Base-by-base conservation (phyloP, 2,329 filamentous ascomycete species). In the Aspergillus sp. region DNA sequence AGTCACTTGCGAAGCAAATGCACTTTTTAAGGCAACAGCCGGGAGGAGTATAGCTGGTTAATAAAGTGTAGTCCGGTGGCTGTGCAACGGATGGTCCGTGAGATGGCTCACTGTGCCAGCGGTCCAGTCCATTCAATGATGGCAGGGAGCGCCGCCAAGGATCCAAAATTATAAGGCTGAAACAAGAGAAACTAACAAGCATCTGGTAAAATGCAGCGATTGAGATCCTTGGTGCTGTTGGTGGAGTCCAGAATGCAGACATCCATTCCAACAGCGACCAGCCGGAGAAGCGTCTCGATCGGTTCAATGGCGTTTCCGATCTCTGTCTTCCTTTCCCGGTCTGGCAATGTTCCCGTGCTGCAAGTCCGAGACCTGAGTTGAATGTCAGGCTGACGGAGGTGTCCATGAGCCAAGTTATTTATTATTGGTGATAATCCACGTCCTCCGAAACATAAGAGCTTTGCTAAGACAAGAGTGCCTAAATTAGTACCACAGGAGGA, bases 121-220 rank as follows among this genome's bases (percentile, higher is more conserved):
- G n/a, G 32, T 18, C 15, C 15, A n/a, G 30, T 15, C 30, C 30
- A 38, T 38, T 36, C 45, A 36, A 32, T 18, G 17, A 22, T 13
- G 12, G 9, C 12, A 30, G 26, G 26, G 9, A 18, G 30, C 45
- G 45, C 43, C 24, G 49, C 39, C 49, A 52, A 44, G 26, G 39
- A 17, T 2, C 49, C 17, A 36, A 15, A 41, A 44, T 44, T 34
- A n/a, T 45, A 36, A 53, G 50, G 50, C 50, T 53, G 50, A 45
- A 53, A 3, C 22, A 24, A 17, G 11, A 43, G 20, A 32, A 39
- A 15, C 48, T 51, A 42, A 51, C 22, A 13, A 30, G 38, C 13
- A 13, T 34, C 30, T 17, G 38, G 49, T 24, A 52, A 13, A 32
- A 36, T 44, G 39, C 24, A 43, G 39, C 49, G 49, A 32, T 15